A percentile compares a stretch with the other conserved stretches of the same genome.
Conservation (phyloP, 768 basidiomycete species). For the Lyophyllum shimeji region DNA sequence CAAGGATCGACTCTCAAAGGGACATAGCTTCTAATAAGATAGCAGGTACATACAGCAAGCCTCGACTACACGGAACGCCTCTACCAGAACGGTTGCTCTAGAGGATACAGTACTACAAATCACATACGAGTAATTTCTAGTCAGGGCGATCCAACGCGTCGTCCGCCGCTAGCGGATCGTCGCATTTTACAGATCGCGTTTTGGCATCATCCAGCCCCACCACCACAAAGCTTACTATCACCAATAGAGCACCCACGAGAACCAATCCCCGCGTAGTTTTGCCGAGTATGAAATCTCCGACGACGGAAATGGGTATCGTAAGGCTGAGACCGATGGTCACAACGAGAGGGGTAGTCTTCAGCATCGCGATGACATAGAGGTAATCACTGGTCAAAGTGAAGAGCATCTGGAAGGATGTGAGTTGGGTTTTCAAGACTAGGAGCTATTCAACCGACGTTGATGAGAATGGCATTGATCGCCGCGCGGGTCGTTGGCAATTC, state of each 20-base stretch:
- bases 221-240: conserved; percentile 74
- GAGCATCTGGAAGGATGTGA: conserved; percentile 53
- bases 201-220: conserved; percentile 59
- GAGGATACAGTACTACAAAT: neutral
- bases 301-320: conserved; percentile 89
- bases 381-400: conserved; percentile 87
- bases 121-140: neutral
- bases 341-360: conserved; percentile 93
- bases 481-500: conserved; percentile 53
- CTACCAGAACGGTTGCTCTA: neutral
- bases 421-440: neutral
- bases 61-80: neutral
- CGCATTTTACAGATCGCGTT: conserved; percentile 11
- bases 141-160: conserved; percentile 2
- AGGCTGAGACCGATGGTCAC: conserved; percentile 91
- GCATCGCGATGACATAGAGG: conserved; percentile 86
- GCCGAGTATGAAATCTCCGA: conserved; percentile 73
- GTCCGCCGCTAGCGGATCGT: conserved; percentile 10
- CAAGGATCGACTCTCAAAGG: neutral
- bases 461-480: conserved; percentile 29
- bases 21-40: neutral
- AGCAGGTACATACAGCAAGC: neutral
- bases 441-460: conserved; percentile 32
- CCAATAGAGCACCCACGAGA: conserved; percentile 72
- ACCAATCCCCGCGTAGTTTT: conserved; percentile 59